Evolutionary conservation across 257 asterid species (phyloP), one percentile per base, ranked within the genome.

Genomic region (Haberlea rhodopensis): DNA sequence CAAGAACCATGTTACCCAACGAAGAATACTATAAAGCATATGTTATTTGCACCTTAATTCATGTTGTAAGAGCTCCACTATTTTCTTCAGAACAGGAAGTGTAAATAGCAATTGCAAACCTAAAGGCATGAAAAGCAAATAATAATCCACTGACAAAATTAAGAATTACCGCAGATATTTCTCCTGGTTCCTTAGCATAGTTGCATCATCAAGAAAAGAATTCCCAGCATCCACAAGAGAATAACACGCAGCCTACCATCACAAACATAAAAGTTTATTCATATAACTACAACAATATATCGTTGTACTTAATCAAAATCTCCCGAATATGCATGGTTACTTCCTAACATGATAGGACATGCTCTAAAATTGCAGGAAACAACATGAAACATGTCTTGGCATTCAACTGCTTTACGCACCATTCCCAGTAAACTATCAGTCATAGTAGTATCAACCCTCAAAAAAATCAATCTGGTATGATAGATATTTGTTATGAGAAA

Each of bases 171-270:
- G 51, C 49, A 63, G 59, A 73, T 81, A 69, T 57, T 76, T 79
- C 76, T 79, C 89, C 65, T 54, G 76, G 53, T 60, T 73, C 66
- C 75, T 80, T 32, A 59, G 57, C 62, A 71, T 69, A 63, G 53
- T 64, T 70, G 65, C 74, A 69, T 79, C 81, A 62, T 75, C 77
- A 48, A 20, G 59, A 49, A 70, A 69, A 53, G 76, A 77, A 57
- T 73, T 78, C 71, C 90, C 76, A 71, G 78, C 66, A 52, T 67
- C 78, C 87, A 84, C 69, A 66, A 94, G 85, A 74, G 90, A 68
- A 80, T 67, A 81, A 63, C 99, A 87, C 31, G 79, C 86, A 68
- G 81, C 94, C 99, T 92, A 74, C 69, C 22, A 67, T 60, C 67
- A 57, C 18, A 71, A 54, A 31, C 49, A 20, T 8, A 19, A 40